Percentiles rank a stretch among this genome's conserved stretches.
Evolutionary conservation across 2,329 filamentous ascomycete species (phyloP).

Genomic region (Daldinia sp.): DNA sequence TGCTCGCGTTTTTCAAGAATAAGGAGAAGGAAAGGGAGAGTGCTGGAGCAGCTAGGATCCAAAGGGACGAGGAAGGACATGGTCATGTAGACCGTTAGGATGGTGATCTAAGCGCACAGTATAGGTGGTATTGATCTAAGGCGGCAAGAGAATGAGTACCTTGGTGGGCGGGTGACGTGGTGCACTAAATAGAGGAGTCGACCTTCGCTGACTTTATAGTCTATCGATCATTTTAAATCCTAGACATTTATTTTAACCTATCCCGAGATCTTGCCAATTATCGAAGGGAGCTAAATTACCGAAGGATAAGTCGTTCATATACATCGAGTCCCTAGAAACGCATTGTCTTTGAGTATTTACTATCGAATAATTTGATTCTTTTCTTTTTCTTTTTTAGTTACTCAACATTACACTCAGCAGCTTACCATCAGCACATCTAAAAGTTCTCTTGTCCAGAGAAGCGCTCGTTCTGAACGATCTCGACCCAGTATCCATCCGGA

Average conservation of each 20-base stretch:
- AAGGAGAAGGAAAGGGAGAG: conserved; percentile 34
- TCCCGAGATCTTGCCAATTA: not conserved
- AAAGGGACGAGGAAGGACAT: conserved; percentile 18
- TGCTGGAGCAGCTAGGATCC: conserved; percentile 17
- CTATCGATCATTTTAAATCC: not conserved
- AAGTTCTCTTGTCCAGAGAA: conserved; percentile 64
- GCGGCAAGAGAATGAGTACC: conserved; percentile 7
- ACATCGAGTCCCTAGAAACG: not conserved
- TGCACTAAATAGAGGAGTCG: not conserved
- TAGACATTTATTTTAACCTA: not conserved
- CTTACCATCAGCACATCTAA: conserved; percentile 38
- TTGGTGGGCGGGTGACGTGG: conserved; percentile 27
- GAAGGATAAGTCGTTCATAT: not conserved
- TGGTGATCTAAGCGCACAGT: not conserved
- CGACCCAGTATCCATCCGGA: conserved; percentile 66
- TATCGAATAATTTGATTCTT: not conserved
- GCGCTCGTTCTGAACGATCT: conserved; percentile 80
- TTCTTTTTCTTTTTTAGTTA: not conserved
- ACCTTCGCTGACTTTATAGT: not conserved
- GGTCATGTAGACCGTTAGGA: not conserved
- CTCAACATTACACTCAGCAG: not conserved
- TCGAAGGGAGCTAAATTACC: not conserved
- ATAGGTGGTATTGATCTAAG: not conserved
- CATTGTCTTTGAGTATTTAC: not conserved
- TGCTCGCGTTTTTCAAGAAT: conserved; percentile 59